A percentile compares a stretch with the other conserved stretches of the same genome.
Conservation (phyloP, 148 eudicot genomes). For the Linanthus parryae region DNA sequence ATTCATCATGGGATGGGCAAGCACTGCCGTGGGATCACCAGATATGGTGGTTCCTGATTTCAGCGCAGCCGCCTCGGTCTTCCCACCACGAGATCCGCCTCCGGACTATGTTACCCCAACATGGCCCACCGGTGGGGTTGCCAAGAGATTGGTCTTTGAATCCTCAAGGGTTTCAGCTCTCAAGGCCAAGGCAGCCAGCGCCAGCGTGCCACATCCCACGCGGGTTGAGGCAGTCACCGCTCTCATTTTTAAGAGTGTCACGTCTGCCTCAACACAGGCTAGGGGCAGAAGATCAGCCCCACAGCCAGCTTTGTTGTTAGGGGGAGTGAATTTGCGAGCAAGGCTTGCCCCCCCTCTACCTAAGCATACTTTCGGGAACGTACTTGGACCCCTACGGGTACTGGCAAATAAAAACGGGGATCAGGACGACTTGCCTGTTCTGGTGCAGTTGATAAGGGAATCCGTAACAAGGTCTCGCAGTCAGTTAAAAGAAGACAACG, state of each 20-base stretch:
- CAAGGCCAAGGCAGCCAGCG: not conserved
- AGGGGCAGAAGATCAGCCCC: no score
- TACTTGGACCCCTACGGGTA: not conserved
- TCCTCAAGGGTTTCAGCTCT: not conserved
- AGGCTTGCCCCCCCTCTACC: not conserved
- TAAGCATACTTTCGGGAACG: not conserved
- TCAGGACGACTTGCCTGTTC: not conserved
- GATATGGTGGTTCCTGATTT: not conserved
- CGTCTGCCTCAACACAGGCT: not conserved
- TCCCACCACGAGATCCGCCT: not conserved
- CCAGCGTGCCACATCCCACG: not conserved
- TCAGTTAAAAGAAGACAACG: no score
- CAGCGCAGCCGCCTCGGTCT: not conserved
- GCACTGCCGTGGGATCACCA: not conserved
- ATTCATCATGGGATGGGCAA: slow-evolving; percentile 12
- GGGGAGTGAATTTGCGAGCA: not conserved
- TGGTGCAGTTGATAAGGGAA: not conserved
- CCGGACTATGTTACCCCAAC: not conserved
- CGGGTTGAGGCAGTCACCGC: not conserved
- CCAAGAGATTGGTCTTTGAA: not conserved
- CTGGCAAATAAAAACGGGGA: not conserved
- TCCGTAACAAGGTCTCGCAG: not conserved
- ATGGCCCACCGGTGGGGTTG: no score
- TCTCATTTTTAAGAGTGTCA: not conserved
- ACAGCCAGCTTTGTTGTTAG: not conserved